Conservation (phyloP, 1,139 yeast genomes). For the Geotrichum candidum region DNA sequence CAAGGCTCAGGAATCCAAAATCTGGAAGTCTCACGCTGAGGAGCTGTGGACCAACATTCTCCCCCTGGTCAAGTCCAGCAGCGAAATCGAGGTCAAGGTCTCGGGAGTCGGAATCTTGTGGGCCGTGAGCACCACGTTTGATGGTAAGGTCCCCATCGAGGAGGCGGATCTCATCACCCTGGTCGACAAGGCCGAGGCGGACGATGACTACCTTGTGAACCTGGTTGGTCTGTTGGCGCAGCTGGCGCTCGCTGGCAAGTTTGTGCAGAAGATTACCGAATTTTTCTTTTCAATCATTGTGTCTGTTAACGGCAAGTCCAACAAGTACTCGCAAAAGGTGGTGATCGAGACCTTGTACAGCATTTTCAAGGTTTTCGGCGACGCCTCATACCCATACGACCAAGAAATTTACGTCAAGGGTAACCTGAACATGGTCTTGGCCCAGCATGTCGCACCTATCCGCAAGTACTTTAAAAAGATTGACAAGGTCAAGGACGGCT, state of each 20-base stretch:
- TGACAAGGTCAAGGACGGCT: conserved; percentile 58
- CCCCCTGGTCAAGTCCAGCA: conserved; percentile 18
- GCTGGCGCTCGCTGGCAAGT: conserved; percentile 46
- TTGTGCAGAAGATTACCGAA: conserved; percentile 35
- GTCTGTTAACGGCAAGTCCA: conserved; percentile 23
- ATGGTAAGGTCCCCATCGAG: conserved; percentile 32
- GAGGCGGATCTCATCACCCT: conserved; percentile 15
- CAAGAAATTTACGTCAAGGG: conserved; percentile 56
- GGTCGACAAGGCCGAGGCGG: conserved; percentile 21
- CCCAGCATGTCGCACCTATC: conserved; percentile 44
- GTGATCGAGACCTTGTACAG: conserved; percentile 58
- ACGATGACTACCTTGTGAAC: conserved; percentile 26
- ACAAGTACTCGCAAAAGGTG: conserved; percentile 38
- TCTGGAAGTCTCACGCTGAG: conserved; percentile 29
- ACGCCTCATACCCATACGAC: conserved; percentile 61
- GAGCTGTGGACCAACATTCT: conserved; percentile 29
- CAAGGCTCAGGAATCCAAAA: conserved; percentile 18
- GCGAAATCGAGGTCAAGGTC: conserved; percentile 40
- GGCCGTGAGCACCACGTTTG: conserved; percentile 50
- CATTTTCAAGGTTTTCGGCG: conserved; percentile 78
- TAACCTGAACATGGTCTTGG: conserved; percentile 44
- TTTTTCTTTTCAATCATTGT: conserved; percentile 23
- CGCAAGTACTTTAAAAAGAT: conserved; percentile 49
- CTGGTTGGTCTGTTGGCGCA: conserved; percentile 49
- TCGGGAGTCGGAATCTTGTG: conserved; percentile 55